Evolutionary conservation across 2,329 filamentous ascomycete species (phyloP), one percentile per base, ranked within the genome.

Genomic region (Aotearoamyces nothofagi): DNA sequence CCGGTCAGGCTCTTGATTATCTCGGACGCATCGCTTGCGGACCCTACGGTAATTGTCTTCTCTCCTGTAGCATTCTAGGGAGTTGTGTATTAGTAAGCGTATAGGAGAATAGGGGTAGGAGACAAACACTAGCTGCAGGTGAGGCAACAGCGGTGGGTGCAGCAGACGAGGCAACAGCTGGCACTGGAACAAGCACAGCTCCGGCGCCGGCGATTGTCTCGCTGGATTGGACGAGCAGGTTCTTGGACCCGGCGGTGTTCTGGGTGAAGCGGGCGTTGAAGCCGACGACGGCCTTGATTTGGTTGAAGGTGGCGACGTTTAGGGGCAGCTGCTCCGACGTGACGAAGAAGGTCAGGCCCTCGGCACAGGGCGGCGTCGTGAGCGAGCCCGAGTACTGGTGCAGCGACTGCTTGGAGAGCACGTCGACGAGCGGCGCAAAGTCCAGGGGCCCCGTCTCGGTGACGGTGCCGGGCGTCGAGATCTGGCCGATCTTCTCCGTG

Each of bases 331-430:
- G 57, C 32, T 62, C 39, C 34, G 55, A 51, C 37, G 60, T 60
- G 23, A 71, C 49, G 26, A 67, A 50, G 56, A 67, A 73, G 7
- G 48, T 53, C 13, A 75, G 52, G 15, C 60, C 61, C 47, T 74
- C 67, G 10, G 56, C 55, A 51, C 70, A 75, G 4, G 70, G 70
- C 12, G 71, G 70, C 0, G 69, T 74, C 22, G 70, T 76, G 26
- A 76, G 54, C 11, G 66, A 71, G 12, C 70, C 70, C 9, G 49
- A 46, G 53, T 75, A 76, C 40, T 56, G 32, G 7, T 8, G 8
- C 10, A 25, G 13, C 8, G 24, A 12, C 24, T 25, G 24, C 24
- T n/a, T 14, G 8, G 8, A 12, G n/a, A 22, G 8, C 8, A 8
- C 19, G 8, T 22, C 8, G n/a, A 22, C n/a, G n/a, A 22, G n/a